Evolutionary conservation across 352 stramenopile genomes (phyloP).

Genomic region (Phytophthora fragariaefolia): DNA sequence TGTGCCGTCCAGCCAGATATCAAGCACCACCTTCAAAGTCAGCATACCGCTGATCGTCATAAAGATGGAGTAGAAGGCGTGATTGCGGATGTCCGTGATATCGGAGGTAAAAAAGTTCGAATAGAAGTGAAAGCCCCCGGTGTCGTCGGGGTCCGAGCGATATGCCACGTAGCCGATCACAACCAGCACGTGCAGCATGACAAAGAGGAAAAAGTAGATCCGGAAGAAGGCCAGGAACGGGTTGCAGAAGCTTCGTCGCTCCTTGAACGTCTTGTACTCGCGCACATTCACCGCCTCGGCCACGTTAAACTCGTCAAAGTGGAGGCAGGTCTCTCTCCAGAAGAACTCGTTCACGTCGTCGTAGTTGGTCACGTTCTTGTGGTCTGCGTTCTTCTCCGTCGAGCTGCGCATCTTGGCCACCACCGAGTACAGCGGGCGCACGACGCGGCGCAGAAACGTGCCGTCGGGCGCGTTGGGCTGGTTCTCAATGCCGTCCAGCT

Average conservation of each 20-base stretch:
- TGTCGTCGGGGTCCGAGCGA: constrained; percentile 64
- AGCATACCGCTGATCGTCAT: constrained; percentile 69
- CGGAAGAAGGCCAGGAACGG: constrained; percentile 85
- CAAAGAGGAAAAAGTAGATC: constrained; percentile 89
- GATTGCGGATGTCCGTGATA: constrained; percentile 72
- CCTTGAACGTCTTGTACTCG: constrained; percentile 88
- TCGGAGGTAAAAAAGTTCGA: constrained; percentile 71
- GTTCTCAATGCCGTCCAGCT: constrained; percentile 67
- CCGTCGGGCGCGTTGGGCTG: constrained; percentile 69
- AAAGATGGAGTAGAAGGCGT: constrained; percentile 81
- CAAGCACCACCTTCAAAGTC: constrained; percentile 74
- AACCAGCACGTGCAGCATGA: constrained; percentile 82
- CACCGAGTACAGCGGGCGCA: constrained; percentile 81
- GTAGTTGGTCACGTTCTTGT: constrained; percentile 91
- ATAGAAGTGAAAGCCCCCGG: constrained; percentile 71
- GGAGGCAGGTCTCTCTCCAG: constrained; percentile 75
- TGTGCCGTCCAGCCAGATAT: constrained; percentile 85
- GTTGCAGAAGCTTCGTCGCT: constrained; percentile 84
- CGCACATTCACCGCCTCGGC: constrained; percentile 68
- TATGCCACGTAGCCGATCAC: constrained; percentile 85
- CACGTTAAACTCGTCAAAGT: constrained; percentile 87
- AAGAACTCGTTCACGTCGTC: constrained; percentile 93
- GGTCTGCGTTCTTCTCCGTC: constrained; percentile 52
- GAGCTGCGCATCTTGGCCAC: constrained; percentile 74
- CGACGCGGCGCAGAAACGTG: constrained; percentile 73